Evolutionary conservation across 805 yeast species (phyloP), one percentile per base, ranked within the genome.

Genomic region (Metschnikowia orientalis): DNA sequence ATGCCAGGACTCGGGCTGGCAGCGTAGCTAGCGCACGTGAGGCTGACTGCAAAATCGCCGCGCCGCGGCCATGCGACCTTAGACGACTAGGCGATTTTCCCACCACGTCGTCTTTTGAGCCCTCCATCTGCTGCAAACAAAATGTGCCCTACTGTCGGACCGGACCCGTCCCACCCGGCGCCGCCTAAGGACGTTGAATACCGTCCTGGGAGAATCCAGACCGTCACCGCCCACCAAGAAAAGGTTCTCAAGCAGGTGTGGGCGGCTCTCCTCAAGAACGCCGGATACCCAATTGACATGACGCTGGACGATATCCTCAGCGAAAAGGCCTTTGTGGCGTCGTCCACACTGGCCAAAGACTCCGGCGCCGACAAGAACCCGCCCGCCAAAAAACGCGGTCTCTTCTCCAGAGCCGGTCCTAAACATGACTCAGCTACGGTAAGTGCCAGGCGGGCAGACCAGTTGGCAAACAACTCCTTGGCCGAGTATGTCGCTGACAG

Each of bases 261-360:
- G 50, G 48, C 47, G 3, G 35, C 40, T 6, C 33, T 46, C n/a
- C 27, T 46, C 21, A 34, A 26, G 22, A 36, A 35, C 18, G 39
- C 79, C 69, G 87, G 85, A 4, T 64, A 71, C 47, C 53, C 45
- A 0, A 40, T 73, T 12, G 46, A 47, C 24, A 47, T 66, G 22
- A 41, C 53, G 5, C 32, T 31, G 10, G 54, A 48, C 7, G 69
- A 63, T 31, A 31, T 64, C 19, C 38, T 41, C 16, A 55, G 43
- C 35, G 46, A 48, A 21, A 59, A 54, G 28, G 53, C 63, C 26
- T 63, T 47, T 34, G 57, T 63, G 13, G 50, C 61, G 12, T 59
- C 69, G 3, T 42, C 53, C 18, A 18, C 32, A 17, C 30, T 40
- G 15, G 25, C 21, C 41, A n/a, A 50, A 45, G 40, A 44, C 14